Conservation (phyloP, 2,329 filamentous ascomycete species). For the Cyclaneusma minus region DNA sequence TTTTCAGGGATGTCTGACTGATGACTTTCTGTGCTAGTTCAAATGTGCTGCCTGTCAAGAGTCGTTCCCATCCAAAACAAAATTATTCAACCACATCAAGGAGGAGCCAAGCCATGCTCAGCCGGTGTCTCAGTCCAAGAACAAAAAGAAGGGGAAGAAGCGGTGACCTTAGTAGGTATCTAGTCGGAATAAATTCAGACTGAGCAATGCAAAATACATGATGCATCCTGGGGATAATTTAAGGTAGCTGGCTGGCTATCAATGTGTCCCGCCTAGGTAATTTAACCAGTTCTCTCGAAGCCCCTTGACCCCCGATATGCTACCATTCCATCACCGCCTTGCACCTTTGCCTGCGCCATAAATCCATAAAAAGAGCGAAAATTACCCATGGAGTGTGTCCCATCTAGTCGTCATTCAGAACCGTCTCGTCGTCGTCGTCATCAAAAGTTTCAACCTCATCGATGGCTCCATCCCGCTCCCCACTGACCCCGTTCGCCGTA, state of each 20-base stretch:
- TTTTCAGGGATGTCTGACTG: slow-evolving; percentile 1
- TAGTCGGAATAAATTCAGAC: not conserved
- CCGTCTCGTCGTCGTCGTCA: slow-evolving; percentile 40
- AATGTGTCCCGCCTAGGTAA: not conserved
- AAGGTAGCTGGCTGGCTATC: not conserved
- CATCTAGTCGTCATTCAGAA: slow-evolving; percentile 16
- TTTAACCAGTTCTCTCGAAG: not conserved
- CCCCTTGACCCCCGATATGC: slow-evolving; percentile 1
- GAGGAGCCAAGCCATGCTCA: slow-evolving; percentile 39
- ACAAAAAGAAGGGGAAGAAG: slow-evolving; percentile 10
- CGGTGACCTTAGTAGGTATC: slow-evolving; percentile 1
- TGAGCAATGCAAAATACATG: not conserved
- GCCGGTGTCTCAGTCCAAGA: slow-evolving; percentile 16
- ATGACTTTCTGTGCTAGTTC: slow-evolving; percentile 19
- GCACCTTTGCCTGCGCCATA: not conserved
- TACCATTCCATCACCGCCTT: slow-evolving; percentile 1
- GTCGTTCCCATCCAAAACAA: slow-evolving; percentile 42
- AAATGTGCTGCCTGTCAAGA: slow-evolving; percentile 40
- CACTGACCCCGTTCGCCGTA: slow-evolving; percentile 30
- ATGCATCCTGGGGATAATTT: not conserved
- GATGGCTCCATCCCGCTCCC: slow-evolving; percentile 57
- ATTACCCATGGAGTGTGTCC: slow-evolving; percentile 7
- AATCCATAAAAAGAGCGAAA: slow-evolving; percentile 2
- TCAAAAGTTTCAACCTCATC: slow-evolving; percentile 86
- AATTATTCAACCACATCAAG: slow-evolving; percentile 47